Conservation (phyloP, 2,329 filamentous ascomycete genomes). For the Aspergillus vadensis region DNA sequence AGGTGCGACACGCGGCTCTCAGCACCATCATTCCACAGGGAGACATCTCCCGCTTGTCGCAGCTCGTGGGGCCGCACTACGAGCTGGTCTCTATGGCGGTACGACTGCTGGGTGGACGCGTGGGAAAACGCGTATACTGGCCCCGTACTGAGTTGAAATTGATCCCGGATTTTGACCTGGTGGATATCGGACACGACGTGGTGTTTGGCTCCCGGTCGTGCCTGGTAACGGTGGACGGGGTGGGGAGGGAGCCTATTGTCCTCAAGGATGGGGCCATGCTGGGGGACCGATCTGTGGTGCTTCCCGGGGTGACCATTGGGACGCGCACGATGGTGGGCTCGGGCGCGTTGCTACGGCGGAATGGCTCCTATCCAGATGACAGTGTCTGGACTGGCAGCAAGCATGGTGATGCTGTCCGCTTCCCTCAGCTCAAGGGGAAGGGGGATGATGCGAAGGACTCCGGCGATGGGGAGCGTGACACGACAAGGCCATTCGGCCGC, state of each 20-base stretch:
- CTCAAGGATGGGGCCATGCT: conserved; percentile 58
- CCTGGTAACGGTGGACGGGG: conserved; percentile 56
- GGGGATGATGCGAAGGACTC: conserved; percentile 5
- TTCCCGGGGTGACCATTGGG: conserved; percentile 56
- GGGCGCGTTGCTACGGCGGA: conserved; percentile 54
- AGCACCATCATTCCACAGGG: too few species aligned
- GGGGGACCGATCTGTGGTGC: conserved; percentile 56
- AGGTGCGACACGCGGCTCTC: too few species aligned
- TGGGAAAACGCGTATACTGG: too few species aligned
- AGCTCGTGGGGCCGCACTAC: too few species aligned
- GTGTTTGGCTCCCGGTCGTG: conserved; percentile 61
- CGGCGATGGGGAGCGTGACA: conserved; percentile 34
- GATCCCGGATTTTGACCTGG: conserved; percentile 56
- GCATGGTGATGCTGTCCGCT: conserved; percentile 53
- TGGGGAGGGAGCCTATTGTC: conserved; percentile 51
- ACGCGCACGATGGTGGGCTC: conserved; percentile 56
- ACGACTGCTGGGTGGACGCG: too few species aligned
- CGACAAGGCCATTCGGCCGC: conserved; percentile 50
- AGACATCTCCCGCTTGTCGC: too few species aligned
- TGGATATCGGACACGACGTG: conserved; percentile 61
- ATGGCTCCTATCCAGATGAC: conserved; percentile 47
- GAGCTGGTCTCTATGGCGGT: too few species aligned
- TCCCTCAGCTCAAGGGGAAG: conserved; percentile 29
- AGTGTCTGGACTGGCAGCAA: conserved; percentile 58
- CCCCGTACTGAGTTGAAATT: background rate